Evolutionary conservation across 1,139 yeast species (phyloP), one percentile per base, ranked within the genome.

Genomic region (Nakaseomyces glabratus): DNA sequence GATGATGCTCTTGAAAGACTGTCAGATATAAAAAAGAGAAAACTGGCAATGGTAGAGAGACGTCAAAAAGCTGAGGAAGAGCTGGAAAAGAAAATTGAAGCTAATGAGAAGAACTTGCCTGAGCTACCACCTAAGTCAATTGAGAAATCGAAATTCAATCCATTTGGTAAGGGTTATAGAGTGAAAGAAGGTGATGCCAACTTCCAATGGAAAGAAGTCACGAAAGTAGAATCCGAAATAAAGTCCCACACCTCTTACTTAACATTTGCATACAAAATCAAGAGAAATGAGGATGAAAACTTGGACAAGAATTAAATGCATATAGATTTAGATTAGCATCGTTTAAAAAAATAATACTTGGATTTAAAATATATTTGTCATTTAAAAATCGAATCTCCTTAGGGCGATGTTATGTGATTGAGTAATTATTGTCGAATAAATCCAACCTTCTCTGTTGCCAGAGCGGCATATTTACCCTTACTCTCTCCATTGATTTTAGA

Each of bases 181-280:
- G 69, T 93, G 25, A 73, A 69, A 48, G 96, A 88, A 60, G 98
- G 98, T 34, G 96, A 90, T 50, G 73, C 66, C 7, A 69, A 69
- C 4, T 90, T 67, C 58, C 63, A 71, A 22, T 93, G 99, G 99
- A 65, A 69, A 41, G 70, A 84, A 45, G 93, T 88, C 16, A 76
- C 95, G 11, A 78, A 76, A 53, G 66, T 80, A 3, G 98, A 90
- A 56, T 52, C 76, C 3, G 97, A 90, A 51, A 68, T 90, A 50
- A 90, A 88, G 61, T 80, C 88, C 15, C 99, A 93, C 48, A 93
- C 99, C 0, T 85, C 96, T 1, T 93, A 85, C 55, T 64, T 93
- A 53, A 85, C 96, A 1, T 93, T 93, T 69, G 99, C 98, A 22
- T 67, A 60, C 42, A 66, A 64, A 35, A 46, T 51, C 13, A 35